Conservation (phyloP, 495 filamentous ascomycete genomes). For the Penicillium antarcticum region DNA sequence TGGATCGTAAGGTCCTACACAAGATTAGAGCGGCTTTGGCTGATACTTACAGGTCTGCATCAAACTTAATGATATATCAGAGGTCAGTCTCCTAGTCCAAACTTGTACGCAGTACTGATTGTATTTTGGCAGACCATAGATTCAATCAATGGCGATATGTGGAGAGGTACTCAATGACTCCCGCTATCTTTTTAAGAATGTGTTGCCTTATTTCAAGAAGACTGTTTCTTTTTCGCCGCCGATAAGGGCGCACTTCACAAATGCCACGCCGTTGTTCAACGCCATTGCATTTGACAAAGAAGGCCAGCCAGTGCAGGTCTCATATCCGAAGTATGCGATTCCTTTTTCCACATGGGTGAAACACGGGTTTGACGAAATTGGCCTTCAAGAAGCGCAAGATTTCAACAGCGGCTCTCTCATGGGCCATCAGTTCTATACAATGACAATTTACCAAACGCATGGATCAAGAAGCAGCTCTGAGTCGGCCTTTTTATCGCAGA, state of each 20-base stretch:
- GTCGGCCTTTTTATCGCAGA: conserved; percentile 29
- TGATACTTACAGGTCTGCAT: conserved; percentile 20
- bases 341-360: conserved; percentile 32
- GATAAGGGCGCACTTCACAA: conserved; percentile 11
- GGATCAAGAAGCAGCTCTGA: conserved; percentile 37
- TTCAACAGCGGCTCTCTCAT: conserved; percentile 32
- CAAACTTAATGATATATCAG: conserved; percentile 39
- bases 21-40: background rate
- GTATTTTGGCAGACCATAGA: conserved; percentile 26
- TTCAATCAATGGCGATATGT: conserved; percentile 40
- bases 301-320: conserved; percentile 33
- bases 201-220: conserved; percentile 39
- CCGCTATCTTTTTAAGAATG: conserved; percentile 41
- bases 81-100: conserved; percentile 14
- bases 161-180: conserved; percentile 44
- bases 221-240: conserved; percentile 31
- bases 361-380: conserved; percentile 23
- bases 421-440: conserved; percentile 34
- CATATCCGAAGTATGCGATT: conserved; percentile 27
- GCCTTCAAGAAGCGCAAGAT: conserved; percentile 20
- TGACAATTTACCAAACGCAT: conserved; percentile 31
- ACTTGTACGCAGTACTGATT: background rate
- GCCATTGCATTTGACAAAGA: conserved; percentile 17
- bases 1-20: conserved; percentile 26
- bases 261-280: conserved; percentile 23